Conservation (phyloP, 352 stramenopile genomes). For the Pythium coloratum region DNA sequence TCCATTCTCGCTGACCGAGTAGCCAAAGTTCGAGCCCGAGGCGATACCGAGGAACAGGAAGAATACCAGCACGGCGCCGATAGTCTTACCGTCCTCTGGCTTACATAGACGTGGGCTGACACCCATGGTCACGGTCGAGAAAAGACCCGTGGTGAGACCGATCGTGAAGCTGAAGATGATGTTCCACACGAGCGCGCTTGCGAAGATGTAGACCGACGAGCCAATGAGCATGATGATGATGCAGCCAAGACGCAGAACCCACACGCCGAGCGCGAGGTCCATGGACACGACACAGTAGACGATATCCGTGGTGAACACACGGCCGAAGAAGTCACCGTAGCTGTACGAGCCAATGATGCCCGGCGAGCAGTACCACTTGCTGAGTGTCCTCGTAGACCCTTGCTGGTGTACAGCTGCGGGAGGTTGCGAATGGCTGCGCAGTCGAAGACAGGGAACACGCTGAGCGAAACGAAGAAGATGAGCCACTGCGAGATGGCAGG, state of each 20-base stretch:
- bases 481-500: slow-evolving; percentile 51
- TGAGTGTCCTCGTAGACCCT: slow-evolving; percentile 3
- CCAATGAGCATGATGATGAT: slow-evolving; percentile 34
- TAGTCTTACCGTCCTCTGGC: slow-evolving; percentile 34
- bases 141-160: slow-evolving; percentile 34
- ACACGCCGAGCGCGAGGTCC: slow-evolving; percentile 20
- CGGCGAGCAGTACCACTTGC: slow-evolving; percentile 30
- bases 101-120: slow-evolving; percentile 27
- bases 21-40: slow-evolving; percentile 34
- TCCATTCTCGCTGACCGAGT: slow-evolving; percentile 24
- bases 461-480: background rate
- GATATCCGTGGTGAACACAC: slow-evolving; percentile 27
- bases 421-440: slow-evolving; percentile 43
- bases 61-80: slow-evolving; percentile 34
- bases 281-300: slow-evolving; percentile 32
- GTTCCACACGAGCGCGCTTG: slow-evolving; percentile 25
- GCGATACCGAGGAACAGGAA: slow-evolving; percentile 38
- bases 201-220: slow-evolving; percentile 33
- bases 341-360: slow-evolving; percentile 39
- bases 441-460: slow-evolving; percentile 54
- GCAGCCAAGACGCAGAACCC: slow-evolving; percentile 27
- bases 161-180: slow-evolving; percentile 31
- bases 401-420: slow-evolving; percentile 22
- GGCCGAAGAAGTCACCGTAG: slow-evolving; percentile 39
- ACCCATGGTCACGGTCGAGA: slow-evolving; percentile 38